Evolutionary conservation across 768 basidiomycete species (phyloP), one percentile per base, ranked within the genome.

Genomic region (Collybia sordida): DNA sequence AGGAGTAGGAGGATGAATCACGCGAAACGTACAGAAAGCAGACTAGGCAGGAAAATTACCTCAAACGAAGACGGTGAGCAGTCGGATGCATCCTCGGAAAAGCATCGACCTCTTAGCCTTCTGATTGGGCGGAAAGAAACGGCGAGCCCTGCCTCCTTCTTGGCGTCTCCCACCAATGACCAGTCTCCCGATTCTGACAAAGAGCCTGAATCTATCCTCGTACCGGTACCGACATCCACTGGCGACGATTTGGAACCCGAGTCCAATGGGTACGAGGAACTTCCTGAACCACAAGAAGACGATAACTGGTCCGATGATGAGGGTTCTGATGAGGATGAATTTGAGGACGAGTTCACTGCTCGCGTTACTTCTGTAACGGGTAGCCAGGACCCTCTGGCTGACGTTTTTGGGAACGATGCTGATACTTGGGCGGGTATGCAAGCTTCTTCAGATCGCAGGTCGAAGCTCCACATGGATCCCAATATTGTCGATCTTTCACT

Each of bases 391-490:
- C 82, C 82, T 18, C 69, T 86, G 22, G 72, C 65, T 7, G 83
- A 86, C 54, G 74, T 86, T 6, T 86, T 86, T 66, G 83, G 85
- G 40, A 74, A 75, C n/a, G 85, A 86, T 61, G 79, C 72, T 53
- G 79, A 85, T 54, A 76, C 79, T 1, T 85, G 85, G 84, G 70
- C 72, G 50, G 79, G 80, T 44, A 71, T 86, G 42, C 80, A 69
- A 35, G 65, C 49, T 19, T 61, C 74, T 59, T 23, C 64, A 58
- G 40, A 52, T 54, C 51, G 50, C 37, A 47, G 46, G 58, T 56
- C 64, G 51, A 58, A 64, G 56, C 51, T 53, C 40, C 50, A 61
- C 7, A 22, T 56, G 27, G 72, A 80, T 58, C 76, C 78, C 1
- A 74, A 83, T 53, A 63, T 81, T 35, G 75, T 81, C 35, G 64